Evolutionary conservation across 768 basidiomycete genomes (phyloP).

Genomic region (Tylopilus sp.): DNA sequence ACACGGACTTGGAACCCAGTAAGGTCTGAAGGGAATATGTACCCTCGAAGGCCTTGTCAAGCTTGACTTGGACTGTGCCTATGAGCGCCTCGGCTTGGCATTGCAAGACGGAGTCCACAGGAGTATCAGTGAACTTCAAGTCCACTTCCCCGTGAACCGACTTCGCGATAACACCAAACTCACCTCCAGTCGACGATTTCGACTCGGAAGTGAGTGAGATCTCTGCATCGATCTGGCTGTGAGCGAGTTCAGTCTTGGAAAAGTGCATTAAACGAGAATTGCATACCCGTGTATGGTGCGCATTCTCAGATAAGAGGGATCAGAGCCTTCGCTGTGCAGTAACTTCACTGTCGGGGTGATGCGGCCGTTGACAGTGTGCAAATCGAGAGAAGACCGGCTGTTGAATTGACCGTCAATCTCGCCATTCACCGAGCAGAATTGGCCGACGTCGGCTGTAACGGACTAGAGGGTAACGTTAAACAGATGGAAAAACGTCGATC

Average conservation of each 20-base stretch:
- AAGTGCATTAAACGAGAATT: neutral
- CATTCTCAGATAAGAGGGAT: slow-evolving; percentile 31
- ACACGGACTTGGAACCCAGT: slow-evolving; percentile 20
- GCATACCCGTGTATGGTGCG: slow-evolving; percentile 43
- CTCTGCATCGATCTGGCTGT: slow-evolving; percentile 20
- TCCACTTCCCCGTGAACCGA: slow-evolving; percentile 31
- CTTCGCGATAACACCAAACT: slow-evolving; percentile 30
- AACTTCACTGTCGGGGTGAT: slow-evolving; percentile 41
- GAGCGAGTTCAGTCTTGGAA: slow-evolving; percentile 2
- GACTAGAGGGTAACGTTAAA: slow-evolving; percentile 26
- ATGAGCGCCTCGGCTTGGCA: slow-evolving; percentile 31
- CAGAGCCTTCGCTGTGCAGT: slow-evolving; percentile 22
- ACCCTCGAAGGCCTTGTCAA: slow-evolving; percentile 43
- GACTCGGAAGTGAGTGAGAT: slow-evolving; percentile 29
- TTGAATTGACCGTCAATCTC: slow-evolving; percentile 43
- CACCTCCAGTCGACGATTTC: slow-evolving; percentile 24
- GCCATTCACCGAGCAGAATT: slow-evolving; percentile 41
- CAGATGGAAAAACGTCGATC: neutral
- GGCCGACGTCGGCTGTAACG: slow-evolving; percentile 25
- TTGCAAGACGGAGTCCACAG: slow-evolving; percentile 34
- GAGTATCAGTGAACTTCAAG: slow-evolving; percentile 29
- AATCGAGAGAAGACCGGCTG: slow-evolving; percentile 31
- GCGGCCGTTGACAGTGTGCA: slow-evolving; percentile 37
- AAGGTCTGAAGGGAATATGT: slow-evolving; percentile 31
- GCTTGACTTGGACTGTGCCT: slow-evolving; percentile 19